Evolutionary conservation across 495 filamentous ascomycete genomes (phyloP), one percentile per base, ranked within the genome.

Genomic region (Neurospora sp.): DNA sequence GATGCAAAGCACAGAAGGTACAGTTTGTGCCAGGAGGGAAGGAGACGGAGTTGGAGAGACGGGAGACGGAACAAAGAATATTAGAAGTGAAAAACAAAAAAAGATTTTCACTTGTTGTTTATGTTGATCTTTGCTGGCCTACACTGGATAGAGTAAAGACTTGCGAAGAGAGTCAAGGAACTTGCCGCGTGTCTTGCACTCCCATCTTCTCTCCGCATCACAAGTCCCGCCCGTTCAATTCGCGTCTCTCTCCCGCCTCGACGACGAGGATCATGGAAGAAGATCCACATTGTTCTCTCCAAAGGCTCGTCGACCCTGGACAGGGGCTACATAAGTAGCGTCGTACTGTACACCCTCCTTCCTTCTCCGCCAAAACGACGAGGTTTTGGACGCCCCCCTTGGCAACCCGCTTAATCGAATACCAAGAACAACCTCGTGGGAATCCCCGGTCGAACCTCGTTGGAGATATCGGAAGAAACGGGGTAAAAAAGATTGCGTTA

Each of bases 281-380:
- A 78, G 77, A 75, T 74, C 76, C 78, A 76, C 78, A 72, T 74
- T 71, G 70, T 73, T 74, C 73, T 78, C 74, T 42, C 72, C 45
- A 61, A 35, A 65, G 27, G 53, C 53, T 73, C 70, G 68, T 70
- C 68, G 48, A 74, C 74, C 73, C 72, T 75, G 73, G 74, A 69
- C 69, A 71, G 73, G 72, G 76, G 53, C 53, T 65, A 65, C 53
- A 65, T 37, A 31, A 31, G 27, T 31, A 61, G 27, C 6, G 53
- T 12, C 53, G 27, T 61, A 40, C 35, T 8, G 41, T 17, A 31
- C 53, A 35, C 53, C 22, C 53, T 31, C 53, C 14, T 31, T 61
- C 6, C 6, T 17, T 27, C 27, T 65, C 53, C 53, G 53, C 27
- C 27, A 65, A 35, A 35, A 65, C 27, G 53, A 65, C 53, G 53